These are phyloP conservation scores for Penicillium brasilianum DNA, from an alignment of 2,329 filamentous ascomycete genomes.

Conservation along the genomic window DNA sequence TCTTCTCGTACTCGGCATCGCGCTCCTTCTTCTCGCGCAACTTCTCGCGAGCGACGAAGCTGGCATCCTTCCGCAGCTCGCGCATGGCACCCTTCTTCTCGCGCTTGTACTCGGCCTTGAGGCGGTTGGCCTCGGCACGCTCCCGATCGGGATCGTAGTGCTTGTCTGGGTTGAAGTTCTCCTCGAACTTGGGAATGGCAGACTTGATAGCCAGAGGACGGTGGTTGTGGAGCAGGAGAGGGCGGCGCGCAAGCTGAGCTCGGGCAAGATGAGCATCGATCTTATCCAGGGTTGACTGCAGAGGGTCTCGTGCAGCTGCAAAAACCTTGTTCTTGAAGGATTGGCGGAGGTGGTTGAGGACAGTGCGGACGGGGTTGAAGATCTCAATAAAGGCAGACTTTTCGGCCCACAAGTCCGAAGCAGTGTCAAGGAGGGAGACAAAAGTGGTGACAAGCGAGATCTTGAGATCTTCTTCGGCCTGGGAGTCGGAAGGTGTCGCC, in stretches of 20 bases:
- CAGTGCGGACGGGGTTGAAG: slow-evolving; percentile 67
- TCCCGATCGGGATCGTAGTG: slow-evolving; percentile 97
- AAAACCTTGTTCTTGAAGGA: slow-evolving; percentile 59
- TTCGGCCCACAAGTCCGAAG: slow-evolving; percentile 73
- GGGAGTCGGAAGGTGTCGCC: slow-evolving; percentile 21
- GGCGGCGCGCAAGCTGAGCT: slow-evolving; percentile 70
- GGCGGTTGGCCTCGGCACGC: slow-evolving; percentile 80
- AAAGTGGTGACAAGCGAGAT: slow-evolving; percentile 67
- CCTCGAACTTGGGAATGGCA: slow-evolving; percentile 92
- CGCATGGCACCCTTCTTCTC: slow-evolving; percentile 94
- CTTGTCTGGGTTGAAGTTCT: slow-evolving; percentile 89
- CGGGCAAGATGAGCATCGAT: slow-evolving; percentile 57
- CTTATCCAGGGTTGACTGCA: slow-evolving; percentile 40
- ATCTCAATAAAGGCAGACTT: slow-evolving; percentile 80
- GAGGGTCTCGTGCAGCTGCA: slow-evolving; percentile 32
- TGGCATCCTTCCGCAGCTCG: slow-evolving; percentile 92
- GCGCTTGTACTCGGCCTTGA: slow-evolving; percentile 89
- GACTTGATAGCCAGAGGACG: slow-evolving; percentile 84
- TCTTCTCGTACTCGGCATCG: slow-evolving; percentile 93
- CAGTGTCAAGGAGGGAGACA: slow-evolving; percentile 67
- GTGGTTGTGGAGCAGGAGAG: slow-evolving; percentile 88
- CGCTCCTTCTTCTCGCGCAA: slow-evolving; percentile 89
- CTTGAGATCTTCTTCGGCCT: slow-evolving; percentile 54
- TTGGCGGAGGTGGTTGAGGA: slow-evolving; percentile 67
- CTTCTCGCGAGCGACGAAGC: slow-evolving; percentile 90